Conservation (phyloP, 345 rosid species). For the Passiflora organensis region DNA sequence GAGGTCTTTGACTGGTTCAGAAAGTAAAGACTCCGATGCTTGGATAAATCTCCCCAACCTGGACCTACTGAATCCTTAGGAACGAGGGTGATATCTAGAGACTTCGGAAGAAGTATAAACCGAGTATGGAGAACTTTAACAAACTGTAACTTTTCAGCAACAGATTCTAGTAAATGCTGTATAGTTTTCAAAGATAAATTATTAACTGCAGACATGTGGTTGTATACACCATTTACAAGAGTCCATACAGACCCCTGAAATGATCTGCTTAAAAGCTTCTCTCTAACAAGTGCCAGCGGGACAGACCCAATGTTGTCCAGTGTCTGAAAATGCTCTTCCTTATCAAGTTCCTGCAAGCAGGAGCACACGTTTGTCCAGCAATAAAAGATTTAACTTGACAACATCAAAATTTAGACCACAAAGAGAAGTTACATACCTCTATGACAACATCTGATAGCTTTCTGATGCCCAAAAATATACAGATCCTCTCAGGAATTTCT, state of each 20-base stretch:
- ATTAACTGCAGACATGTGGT: constrained; percentile 25
- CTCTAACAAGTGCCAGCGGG: constrained; percentile 40
- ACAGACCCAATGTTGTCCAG: constrained; percentile 58
- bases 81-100: constrained; percentile 51
- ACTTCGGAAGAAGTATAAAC: constrained; percentile 64
- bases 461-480: constrained; percentile 57
- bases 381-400: background rate
- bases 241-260: constrained; percentile 65
- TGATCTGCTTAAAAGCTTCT: constrained; percentile 57
- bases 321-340: constrained; percentile 42
- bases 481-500: constrained; percentile 66
- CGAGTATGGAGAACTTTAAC: constrained; percentile 62
- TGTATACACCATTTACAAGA: constrained; percentile 39
- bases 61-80: constrained; percentile 54
- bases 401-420: constrained; percentile 3
- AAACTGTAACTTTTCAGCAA: constrained; percentile 66
- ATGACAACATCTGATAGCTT: constrained; percentile 81
- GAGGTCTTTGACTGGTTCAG: constrained; percentile 45
- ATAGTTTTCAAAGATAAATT: constrained; percentile 38
- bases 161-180: constrained; percentile 44
- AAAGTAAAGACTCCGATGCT: constrained; percentile 60
- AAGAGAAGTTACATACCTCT: constrained; percentile 47
- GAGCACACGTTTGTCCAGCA: background rate
- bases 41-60: constrained; percentile 55
- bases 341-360: constrained; percentile 60